phyloP scores from a whole-genome alignment of 2,329 filamentous ascomycete species.

The Sarocladium brachiariae region DNA sequence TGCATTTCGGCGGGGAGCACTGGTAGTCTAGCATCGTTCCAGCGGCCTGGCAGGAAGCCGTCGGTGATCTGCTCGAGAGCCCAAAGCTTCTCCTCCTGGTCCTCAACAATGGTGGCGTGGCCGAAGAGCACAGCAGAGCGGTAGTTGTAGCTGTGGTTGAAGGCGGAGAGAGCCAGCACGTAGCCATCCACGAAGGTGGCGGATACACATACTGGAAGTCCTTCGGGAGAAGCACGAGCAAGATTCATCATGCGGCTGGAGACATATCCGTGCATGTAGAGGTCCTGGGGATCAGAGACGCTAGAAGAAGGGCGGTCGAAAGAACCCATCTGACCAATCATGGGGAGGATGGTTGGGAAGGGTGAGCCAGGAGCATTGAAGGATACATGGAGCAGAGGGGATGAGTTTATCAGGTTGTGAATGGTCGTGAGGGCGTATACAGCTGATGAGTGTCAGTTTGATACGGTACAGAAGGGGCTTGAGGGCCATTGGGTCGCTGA shows the following conservation, averaged over 20 bases:
- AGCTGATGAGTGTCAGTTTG: slow-evolving; percentile 34
- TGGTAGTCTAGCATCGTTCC: slow-evolving; percentile 61
- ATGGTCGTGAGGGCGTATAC: slow-evolving; percentile 67
- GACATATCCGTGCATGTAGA: slow-evolving; percentile 77
- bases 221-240: slow-evolving; percentile 24
- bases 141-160: slow-evolving; percentile 82
- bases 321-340: slow-evolving; percentile 78
- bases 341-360: slow-evolving; percentile 72
- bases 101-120: slow-evolving; percentile 59
- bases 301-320: slow-evolving; percentile 56
- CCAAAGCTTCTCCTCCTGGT: slow-evolving; percentile 64
- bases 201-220: slow-evolving; percentile 64
- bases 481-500: not conserved
- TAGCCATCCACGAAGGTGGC: slow-evolving; percentile 73
- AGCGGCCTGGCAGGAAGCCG: slow-evolving; percentile 61
- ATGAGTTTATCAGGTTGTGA: slow-evolving; percentile 66
- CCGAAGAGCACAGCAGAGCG: slow-evolving; percentile 75
- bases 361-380: slow-evolving; percentile 59
- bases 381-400: slow-evolving; percentile 72
- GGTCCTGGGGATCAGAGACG: slow-evolving; percentile 58
- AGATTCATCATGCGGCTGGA: slow-evolving; percentile 70
- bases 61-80: slow-evolving; percentile 77
- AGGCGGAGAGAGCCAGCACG: slow-evolving; percentile 71
- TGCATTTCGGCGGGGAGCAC: slow-evolving; percentile 69
- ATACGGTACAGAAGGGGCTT: not conserved